A percentile compares a stretch with the other conserved stretches of the same genome.
phyloP scores from a whole-genome alignment of 2,329 filamentous ascomycete species.

The Sporothrix schenckii region DNA sequence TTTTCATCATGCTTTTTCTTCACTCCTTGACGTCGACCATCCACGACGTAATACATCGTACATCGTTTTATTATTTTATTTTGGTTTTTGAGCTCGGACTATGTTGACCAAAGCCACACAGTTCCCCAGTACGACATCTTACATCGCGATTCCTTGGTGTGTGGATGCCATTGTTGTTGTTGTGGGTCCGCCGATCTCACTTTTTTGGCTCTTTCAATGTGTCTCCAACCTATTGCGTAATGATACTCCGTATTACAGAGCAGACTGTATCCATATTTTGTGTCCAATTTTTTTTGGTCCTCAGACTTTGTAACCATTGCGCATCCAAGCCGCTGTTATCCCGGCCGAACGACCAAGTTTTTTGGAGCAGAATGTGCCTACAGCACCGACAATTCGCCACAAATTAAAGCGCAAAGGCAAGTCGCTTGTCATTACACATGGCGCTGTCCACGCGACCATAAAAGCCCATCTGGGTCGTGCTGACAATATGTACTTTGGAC shows the following conservation, averaged over 20 bases:
- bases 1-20: neutral
- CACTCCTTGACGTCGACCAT: neutral
- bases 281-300: neutral
- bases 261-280: neutral
- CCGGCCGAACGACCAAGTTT: conserved; percentile 19
- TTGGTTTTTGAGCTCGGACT: neutral
- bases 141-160: conserved; percentile 10
- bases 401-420: neutral
- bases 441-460: conserved; percentile 12
- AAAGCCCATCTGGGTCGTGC: neutral
- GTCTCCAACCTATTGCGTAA: too few relatives aligned
- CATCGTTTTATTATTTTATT: too few relatives aligned
- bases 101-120: neutral
- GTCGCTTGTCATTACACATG: conserved; percentile 3
- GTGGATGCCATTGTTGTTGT: conserved; percentile 2
- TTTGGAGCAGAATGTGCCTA: neutral
- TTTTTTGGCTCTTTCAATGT: neutral
- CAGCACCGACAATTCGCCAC: neutral
- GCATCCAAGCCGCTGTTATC: conserved; percentile 14
- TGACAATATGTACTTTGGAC: neutral
- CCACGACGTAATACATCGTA: neutral
- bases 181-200: conserved; percentile 20
- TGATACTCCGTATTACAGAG: too few relatives aligned
- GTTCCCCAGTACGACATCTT: neutral
- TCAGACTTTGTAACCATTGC: neutral